These are phyloP conservation scores for Leavenworthia alabamica DNA, from an alignment of 345 rosid species.

Conservation along the genomic window DNA sequence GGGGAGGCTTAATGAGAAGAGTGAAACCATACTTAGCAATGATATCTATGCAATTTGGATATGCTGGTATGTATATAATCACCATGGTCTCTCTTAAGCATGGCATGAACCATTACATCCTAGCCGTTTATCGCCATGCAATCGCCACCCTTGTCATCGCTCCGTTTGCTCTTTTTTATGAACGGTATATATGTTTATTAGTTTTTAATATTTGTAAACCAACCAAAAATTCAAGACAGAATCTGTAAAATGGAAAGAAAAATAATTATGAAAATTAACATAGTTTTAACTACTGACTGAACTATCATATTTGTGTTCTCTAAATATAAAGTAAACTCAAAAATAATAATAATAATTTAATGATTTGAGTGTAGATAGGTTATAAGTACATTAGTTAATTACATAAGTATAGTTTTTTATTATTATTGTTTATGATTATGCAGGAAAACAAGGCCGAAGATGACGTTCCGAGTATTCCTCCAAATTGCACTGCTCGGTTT, in stretches of 20 bases:
- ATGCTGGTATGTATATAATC: slow-evolving; percentile 83
- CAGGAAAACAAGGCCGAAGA: slow-evolving; percentile 90
- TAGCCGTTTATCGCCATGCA: slow-evolving; percentile 75
- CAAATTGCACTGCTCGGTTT: slow-evolving; percentile 68
- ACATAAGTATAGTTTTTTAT: neutral
- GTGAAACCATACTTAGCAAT: slow-evolving; percentile 68
- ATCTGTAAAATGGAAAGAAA: neutral
- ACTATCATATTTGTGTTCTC: no score
- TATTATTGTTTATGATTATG: neutral
- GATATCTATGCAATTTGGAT: slow-evolving; percentile 77
- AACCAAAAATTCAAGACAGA: neutral
- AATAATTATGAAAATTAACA: neutral
- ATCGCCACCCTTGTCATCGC: slow-evolving; percentile 63
- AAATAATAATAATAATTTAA: no score
- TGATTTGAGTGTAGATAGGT: no score
- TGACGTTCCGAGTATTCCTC: slow-evolving; percentile 65
- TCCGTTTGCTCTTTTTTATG: slow-evolving; percentile 74
- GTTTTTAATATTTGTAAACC: neutral
- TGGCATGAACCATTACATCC: slow-evolving; percentile 75
- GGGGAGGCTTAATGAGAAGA: slow-evolving; percentile 34
- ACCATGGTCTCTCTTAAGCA: slow-evolving; percentile 62
- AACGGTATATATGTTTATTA: slow-evolving; percentile 43
- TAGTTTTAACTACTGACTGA: neutral
- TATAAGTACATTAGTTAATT: neutral
- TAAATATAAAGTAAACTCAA: no score